Conservation (phyloP, 306 rosid genomes). For the Calophaca sinica region DNA sequence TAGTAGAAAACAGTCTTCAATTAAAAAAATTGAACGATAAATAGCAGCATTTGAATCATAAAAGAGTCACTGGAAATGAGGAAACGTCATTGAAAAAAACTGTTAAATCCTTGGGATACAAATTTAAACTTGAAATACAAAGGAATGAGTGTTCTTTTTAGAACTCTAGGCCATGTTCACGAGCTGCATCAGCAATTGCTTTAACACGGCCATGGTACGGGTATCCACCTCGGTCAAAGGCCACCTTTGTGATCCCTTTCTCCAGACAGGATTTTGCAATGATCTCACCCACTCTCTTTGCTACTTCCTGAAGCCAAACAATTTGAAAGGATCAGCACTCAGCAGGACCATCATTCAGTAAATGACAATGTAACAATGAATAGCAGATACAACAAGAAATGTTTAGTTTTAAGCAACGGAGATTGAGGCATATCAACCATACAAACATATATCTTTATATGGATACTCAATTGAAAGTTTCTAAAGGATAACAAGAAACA, state of each 20-base stretch:
- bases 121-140: constrained; percentile 41
- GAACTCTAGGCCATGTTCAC: constrained; percentile 88
- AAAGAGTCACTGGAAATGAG: constrained; percentile 22
- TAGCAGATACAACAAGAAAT: constrained; percentile 11
- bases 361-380: neutral
- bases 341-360: constrained; percentile 28
- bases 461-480: constrained; percentile 13
- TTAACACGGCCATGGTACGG: constrained; percentile 95
- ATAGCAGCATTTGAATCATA: neutral
- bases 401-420: neutral
- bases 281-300: constrained; percentile 89
- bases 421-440: constrained; percentile 1
- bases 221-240: constrained; percentile 93
- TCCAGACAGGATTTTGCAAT: constrained; percentile 88
- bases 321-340: constrained; percentile 34
- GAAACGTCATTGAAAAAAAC: constrained; percentile 38
- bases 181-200: constrained; percentile 90
- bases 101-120: constrained; percentile 36
- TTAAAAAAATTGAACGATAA: constrained; percentile 11
- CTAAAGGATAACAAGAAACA: constrained; percentile 18
- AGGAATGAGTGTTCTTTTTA: constrained; percentile 41
- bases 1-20: neutral
- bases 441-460: constrained; percentile 1
- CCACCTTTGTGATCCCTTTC: constrained; percentile 94
- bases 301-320: constrained; percentile 78